Evolutionary conservation across 495 filamentous ascomycete genomes (phyloP).

Genomic region (Penicillium longicatenatum): DNA sequence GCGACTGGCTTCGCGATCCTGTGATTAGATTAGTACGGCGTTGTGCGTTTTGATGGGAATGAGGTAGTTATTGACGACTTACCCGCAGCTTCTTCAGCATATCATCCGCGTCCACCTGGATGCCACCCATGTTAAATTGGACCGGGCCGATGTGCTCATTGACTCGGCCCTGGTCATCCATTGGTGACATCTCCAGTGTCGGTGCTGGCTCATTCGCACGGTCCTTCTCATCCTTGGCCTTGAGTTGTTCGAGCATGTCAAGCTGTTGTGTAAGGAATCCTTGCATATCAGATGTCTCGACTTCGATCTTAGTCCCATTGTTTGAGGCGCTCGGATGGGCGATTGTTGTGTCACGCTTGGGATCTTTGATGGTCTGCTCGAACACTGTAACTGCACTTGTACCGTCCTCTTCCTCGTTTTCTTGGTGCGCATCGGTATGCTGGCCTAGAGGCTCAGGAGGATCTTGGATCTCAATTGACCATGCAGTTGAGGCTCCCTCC

Average conservation of each 20-base stretch:
- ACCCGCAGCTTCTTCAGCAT: conserved; percentile 90
- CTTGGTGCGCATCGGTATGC: conserved; percentile 17
- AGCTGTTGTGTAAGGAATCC: conserved; percentile 73
- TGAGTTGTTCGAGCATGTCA: conserved; percentile 68
- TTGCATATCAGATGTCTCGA: conserved; percentile 77
- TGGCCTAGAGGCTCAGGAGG: conserved; percentile 39
- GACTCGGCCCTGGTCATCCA: conserved; percentile 60
- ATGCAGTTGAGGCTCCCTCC: conserved; percentile 79
- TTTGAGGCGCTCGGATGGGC: conserved; percentile 48
- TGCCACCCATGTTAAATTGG: conserved; percentile 96
- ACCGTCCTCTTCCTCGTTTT: conserved; percentile 40
- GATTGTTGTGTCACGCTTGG: conserved; percentile 60
- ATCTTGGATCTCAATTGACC: conserved; percentile 78
- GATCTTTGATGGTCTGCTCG: conserved; percentile 76
- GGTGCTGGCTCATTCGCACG: conserved; percentile 40
- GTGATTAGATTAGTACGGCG: conserved; percentile 18
- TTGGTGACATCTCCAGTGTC: conserved; percentile 48
- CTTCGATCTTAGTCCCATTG: conserved; percentile 55
- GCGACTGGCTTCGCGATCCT: conserved; percentile 60
- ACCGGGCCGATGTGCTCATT: conserved; percentile 93
- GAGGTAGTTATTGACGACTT: conserved; percentile 16
- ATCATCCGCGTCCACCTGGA: conserved; percentile 95
- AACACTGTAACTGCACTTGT: conserved; percentile 68
- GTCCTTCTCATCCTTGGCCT: conserved; percentile 63
- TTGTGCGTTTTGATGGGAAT: conserved; percentile 5